Base-by-base conservation (phyloP, 768 basidiomycete species). In the Thelephora aurantiotincta region DNA sequence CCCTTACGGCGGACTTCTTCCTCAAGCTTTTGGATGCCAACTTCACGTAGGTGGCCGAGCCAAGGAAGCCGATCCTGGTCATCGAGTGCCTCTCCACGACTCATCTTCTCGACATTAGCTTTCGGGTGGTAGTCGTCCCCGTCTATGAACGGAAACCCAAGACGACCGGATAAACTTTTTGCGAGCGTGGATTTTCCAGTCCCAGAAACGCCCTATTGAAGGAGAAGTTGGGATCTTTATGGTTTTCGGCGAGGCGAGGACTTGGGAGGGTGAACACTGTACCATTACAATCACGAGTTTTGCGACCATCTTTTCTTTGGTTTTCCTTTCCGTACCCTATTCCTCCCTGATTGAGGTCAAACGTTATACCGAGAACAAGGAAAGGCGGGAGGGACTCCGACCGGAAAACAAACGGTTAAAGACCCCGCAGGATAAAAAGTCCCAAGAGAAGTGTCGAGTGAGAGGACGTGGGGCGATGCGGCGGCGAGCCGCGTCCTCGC, bases 61-160 rank as follows among this genome's bases (percentile, higher is more conserved):
- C 94, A 97, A 0, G 92, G 90, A 53, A 74, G 69, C 16, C 91
- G 79, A 59, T 96, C 92, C 2, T 66, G 72, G 57, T 96, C 92
- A 2, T 70, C 80, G 53, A 98, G 67, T 4, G 91, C 82, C 19
- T 68, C 63, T 0, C 90, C 90, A 1, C 65, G 58, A 4, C 77
- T 65, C 92, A 97, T 96, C 72, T 97, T 98, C 23, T 75, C 80
- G 36, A 94, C 74, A 62, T 94, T 94, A 11, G 73, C 62, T 19
- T 68, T 57, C 0, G 92, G 84, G 59, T 97, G 93, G 23, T 96
- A 70, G 51, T 84, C 80, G 60, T 96, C 92, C 23, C 84, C 93
- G 57, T 97, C 93, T 50, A 90, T 66, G 65, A 85, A 94, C 1
- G 89, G 81, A 50, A 89, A 52, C n/a, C 61, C 62, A 43, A 89